Percentiles rank a stretch among this genome's conserved stretches.
Evolutionary conservation across 2,329 filamentous ascomycete species (phyloP).

Genomic region (Phyllosticta citribraziliensis): DNA sequence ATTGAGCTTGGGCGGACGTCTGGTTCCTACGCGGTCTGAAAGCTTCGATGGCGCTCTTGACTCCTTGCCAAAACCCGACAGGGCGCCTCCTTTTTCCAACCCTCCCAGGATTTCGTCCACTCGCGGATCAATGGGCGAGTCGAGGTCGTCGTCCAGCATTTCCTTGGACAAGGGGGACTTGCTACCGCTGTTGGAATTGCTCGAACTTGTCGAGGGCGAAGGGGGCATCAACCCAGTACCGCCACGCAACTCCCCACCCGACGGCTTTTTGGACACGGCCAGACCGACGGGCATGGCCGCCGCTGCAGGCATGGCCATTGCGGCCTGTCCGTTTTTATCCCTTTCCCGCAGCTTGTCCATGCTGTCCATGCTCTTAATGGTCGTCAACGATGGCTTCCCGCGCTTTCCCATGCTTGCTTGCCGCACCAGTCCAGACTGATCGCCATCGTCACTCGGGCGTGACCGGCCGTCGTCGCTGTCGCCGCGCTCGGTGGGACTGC

Average conservation of each 20-base stretch:
- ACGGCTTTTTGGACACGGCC: conserved; percentile 15
- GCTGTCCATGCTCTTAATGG: conserved; percentile 35
- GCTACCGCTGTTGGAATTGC: conserved; percentile 18
- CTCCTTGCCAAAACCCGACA: conserved; percentile 17
- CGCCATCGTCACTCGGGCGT: conserved; percentile 24
- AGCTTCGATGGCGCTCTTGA: conserved; percentile 16
- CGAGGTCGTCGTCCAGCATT: background rate
- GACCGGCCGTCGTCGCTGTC: conserved; percentile 18
- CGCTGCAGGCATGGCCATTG: conserved; percentile 9
- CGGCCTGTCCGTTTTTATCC: conserved; percentile 13
- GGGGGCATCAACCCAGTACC: conserved; percentile 26
- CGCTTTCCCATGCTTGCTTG: conserved; percentile 40
- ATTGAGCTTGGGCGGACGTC: conserved; percentile 62
- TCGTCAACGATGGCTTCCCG: conserved; percentile 38
- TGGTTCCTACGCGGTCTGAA: conserved; percentile 33
- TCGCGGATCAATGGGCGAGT: conserved; percentile 13
- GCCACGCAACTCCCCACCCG: conserved; percentile 20
- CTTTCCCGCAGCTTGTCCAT: conserved; percentile 15
- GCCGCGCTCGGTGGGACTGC: conserved; percentile 10
- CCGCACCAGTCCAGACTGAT: conserved; percentile 31
- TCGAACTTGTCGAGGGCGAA: conserved; percentile 16
- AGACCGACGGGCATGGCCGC: conserved; percentile 6
- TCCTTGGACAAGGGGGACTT: background rate
- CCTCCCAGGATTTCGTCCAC: conserved; percentile 19
- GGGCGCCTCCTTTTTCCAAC: conserved; percentile 24